A percentile compares a stretch with the other conserved stretches of the same genome.
These are phyloP conservation scores for Apiospora kogelbergensis DNA, from an alignment of 2,329 filamentous ascomycete species.

Conservation along the genomic window DNA sequence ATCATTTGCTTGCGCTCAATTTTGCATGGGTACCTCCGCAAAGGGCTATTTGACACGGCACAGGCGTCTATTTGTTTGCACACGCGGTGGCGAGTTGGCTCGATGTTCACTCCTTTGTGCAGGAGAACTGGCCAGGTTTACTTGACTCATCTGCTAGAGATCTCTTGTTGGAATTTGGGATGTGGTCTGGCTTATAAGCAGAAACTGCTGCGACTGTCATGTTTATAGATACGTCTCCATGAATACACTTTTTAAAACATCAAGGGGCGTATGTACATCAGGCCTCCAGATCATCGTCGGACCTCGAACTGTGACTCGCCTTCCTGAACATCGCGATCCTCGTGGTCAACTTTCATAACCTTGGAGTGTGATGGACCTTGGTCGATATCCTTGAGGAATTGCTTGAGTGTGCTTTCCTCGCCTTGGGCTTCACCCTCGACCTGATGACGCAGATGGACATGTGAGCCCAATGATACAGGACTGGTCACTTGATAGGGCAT, in stretches of 20 bases:
- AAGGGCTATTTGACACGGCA: background rate
- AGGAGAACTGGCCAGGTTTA: background rate
- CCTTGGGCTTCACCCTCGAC: conserved; percentile 91
- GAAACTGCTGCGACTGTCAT: background rate
- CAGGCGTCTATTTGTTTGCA: background rate
- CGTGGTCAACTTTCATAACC: conserved; percentile 73
- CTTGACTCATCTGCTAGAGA: background rate
- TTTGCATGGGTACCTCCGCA: background rate
- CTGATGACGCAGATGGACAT: conserved; percentile 41
- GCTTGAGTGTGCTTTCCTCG: conserved; percentile 59
- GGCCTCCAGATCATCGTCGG: conserved; percentile 31
- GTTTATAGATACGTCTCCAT: background rate
- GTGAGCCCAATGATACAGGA: background rate
- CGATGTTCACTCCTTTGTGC: background rate
- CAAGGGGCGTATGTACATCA: background rate
- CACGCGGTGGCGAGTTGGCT: background rate
- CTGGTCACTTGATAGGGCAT: conserved; percentile 5
- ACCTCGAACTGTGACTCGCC: conserved; percentile 69
- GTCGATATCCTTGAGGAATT: conserved; percentile 73
- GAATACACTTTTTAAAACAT: background rate
- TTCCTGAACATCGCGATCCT: conserved; percentile 62
- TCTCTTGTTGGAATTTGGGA: background rate
- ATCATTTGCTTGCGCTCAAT: background rate
- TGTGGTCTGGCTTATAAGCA: background rate
- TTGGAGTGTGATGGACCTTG: conserved; percentile 70